These are phyloP conservation scores for Rhodotorula taiwanensis DNA, from an alignment of 768 basidiomycete genomes.

Conservation along the genomic window DNA sequence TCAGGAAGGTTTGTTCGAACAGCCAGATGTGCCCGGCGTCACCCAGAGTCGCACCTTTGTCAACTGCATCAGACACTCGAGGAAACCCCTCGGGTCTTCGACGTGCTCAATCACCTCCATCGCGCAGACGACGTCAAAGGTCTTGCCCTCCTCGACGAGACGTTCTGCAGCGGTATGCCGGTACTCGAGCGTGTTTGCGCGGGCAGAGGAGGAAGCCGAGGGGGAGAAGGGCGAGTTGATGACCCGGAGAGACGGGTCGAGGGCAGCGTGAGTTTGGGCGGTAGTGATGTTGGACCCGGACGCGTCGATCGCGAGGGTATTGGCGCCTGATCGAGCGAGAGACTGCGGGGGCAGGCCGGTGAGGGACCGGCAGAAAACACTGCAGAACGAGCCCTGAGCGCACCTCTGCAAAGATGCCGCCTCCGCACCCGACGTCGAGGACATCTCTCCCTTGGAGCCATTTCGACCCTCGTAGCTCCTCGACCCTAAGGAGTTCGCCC, in stretches of 20 bases:
- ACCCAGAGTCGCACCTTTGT: constrained; percentile 60
- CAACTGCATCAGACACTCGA: constrained; percentile 70
- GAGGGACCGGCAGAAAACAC: neutral
- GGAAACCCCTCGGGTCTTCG: constrained; percentile 77
- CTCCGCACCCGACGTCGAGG: constrained; percentile 91
- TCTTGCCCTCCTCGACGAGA: constrained; percentile 55
- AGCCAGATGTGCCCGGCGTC: neutral
- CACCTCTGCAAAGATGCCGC: constrained; percentile 86
- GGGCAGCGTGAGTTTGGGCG: constrained; percentile 70
- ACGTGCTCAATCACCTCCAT: constrained; percentile 99
- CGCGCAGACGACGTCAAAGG: constrained; percentile 87
- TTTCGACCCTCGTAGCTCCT: constrained; percentile 41
- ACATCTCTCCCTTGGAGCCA: constrained; percentile 62
- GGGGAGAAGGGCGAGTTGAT: constrained; percentile 72
- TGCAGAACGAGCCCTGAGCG: constrained; percentile 33
- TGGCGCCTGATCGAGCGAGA: constrained; percentile 76
- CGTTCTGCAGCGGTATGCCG: constrained; percentile 67
- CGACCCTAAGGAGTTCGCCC: constrained; percentile 53
- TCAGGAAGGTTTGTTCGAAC: neutral
- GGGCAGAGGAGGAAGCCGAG: constrained; percentile 60
- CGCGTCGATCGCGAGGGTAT: constrained; percentile 87
- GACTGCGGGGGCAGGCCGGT: constrained; percentile 51
- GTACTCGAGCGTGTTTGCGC: constrained; percentile 53
- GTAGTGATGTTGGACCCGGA: constrained; percentile 78
- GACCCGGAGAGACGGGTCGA: constrained; percentile 80